Evolutionary conservation across 352 stramenopile genomes (phyloP).

Genomic region (Phytophthora idaei): DNA sequence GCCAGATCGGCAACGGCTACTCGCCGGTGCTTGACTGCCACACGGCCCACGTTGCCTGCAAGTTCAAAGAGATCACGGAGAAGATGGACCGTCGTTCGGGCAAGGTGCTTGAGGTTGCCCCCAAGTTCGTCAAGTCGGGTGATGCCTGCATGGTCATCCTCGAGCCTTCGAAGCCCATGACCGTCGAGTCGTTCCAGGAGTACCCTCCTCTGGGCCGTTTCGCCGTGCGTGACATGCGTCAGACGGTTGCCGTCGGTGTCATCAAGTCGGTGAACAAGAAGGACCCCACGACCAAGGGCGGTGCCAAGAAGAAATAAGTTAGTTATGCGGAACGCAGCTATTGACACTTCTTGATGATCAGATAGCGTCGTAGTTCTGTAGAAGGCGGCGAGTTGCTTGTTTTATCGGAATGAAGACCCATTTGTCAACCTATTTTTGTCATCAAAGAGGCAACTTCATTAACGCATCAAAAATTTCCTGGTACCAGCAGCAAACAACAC

Average conservation of each 20-base stretch:
- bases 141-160: constrained; percentile 97
- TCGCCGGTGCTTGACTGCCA: constrained; percentile 97
- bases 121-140: constrained; percentile 95
- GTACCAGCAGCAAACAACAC: too few species aligned
- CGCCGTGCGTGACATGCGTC: constrained; percentile 96
- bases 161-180: constrained; percentile 93
- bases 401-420: constrained; percentile 24
- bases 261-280: constrained; percentile 95
- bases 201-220: constrained; percentile 97
- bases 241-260: constrained; percentile 97
- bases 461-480: too few species aligned
- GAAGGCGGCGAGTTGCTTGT: constrained; percentile 7
- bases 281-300: constrained; percentile 45
- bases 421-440: constrained; percentile 10
- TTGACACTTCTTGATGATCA: constrained; percentile 28
- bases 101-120: constrained; percentile 94
- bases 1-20: constrained; percentile 94
- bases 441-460: too few species aligned
- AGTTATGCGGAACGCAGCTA: constrained; percentile 22
- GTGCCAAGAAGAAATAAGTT: constrained; percentile 54
- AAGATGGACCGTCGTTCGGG: constrained; percentile 97
- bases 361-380: constrained; percentile 21
- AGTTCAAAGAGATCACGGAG: constrained; percentile 94
- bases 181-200: constrained; percentile 96
- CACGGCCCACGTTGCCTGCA: constrained; percentile 96